These are phyloP conservation scores for Leccinum variicolor DNA, from an alignment of 768 basidiomycete genomes.

Conservation along the genomic window DNA sequence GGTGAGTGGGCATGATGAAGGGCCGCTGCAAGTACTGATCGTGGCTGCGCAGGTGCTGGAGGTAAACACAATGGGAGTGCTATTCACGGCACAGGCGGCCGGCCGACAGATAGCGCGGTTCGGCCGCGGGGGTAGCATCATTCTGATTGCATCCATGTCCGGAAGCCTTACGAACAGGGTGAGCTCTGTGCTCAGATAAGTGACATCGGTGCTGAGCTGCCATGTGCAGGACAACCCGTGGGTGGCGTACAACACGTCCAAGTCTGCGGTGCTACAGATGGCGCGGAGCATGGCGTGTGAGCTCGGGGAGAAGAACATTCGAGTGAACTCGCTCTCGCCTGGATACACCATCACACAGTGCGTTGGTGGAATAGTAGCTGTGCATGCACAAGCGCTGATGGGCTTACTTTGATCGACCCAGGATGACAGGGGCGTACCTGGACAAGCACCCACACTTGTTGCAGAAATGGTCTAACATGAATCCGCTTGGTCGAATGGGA, in stretches of 20 bases:
- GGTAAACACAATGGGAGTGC: slow-evolving; percentile 59
- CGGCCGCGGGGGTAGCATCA: slow-evolving; percentile 49
- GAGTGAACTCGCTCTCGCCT: slow-evolving; percentile 74
- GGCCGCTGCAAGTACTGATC: neutral
- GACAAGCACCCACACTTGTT: slow-evolving; percentile 60
- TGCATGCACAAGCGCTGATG: too few species aligned
- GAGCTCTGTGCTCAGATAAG: slow-evolving; percentile 2
- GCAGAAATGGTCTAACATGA: slow-evolving; percentile 64
- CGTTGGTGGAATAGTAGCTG: slow-evolving; percentile 27
- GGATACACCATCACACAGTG: slow-evolving; percentile 73
- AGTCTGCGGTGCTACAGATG: slow-evolving; percentile 81
- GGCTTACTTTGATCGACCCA: slow-evolving; percentile 27
- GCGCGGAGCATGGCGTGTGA: slow-evolving; percentile 81
- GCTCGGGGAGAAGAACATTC: slow-evolving; percentile 59
- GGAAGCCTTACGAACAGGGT: slow-evolving; percentile 73
- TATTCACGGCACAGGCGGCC: slow-evolving; percentile 61
- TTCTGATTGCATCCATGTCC: slow-evolving; percentile 59
- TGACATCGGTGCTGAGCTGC: neutral
- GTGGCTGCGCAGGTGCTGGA: slow-evolving; percentile 48
- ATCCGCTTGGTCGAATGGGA: slow-evolving; percentile 70
- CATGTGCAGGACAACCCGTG: slow-evolving; percentile 60
- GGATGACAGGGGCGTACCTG: slow-evolving; percentile 74
- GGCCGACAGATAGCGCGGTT: slow-evolving; percentile 54
- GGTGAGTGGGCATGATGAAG: slow-evolving; percentile 31
- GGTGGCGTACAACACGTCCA: slow-evolving; percentile 76